Evolutionary conservation across 176 grass and related monocot genomes (phyloP).

Genomic region (Aegilops longissima): DNA sequence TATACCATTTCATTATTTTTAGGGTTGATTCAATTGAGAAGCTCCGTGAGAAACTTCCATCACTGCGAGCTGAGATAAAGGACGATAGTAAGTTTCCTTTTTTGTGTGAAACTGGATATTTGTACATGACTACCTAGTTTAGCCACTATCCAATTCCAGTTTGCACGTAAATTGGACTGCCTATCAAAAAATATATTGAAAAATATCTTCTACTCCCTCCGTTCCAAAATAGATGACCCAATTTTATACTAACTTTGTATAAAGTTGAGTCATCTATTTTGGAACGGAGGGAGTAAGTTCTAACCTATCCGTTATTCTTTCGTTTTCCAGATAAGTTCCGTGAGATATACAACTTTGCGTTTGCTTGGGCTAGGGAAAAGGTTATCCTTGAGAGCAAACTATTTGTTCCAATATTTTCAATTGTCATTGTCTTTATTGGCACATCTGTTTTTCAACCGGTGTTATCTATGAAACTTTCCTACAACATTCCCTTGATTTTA

Average conservation of each 20-base stretch:
- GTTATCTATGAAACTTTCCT: conserved; percentile 20
- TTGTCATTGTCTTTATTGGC: neutral
- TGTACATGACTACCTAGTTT: neutral
- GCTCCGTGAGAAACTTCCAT: conserved; percentile 83
- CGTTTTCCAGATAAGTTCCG: conserved; percentile 84
- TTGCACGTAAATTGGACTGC: neutral
- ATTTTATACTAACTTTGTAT: too few relatives aligned
- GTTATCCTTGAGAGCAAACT: conserved; percentile 29
- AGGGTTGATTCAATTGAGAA: conserved; percentile 94
- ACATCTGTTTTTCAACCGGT: neutral
- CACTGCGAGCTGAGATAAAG: conserved; percentile 84
- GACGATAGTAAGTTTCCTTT: conserved; percentile 70
- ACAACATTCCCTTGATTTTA: conserved; percentile 41
- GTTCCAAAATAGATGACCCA: too few relatives aligned
- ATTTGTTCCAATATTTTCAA: conserved; percentile 25
- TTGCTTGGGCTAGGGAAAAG: conserved; percentile 98
- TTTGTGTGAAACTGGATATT: conserved; percentile 9
- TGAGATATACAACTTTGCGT: conserved; percentile 99
- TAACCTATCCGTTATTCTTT: conserved; percentile 36
- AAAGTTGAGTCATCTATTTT: too few relatives aligned
- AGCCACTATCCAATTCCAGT: neutral
- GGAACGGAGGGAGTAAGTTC: neutral
- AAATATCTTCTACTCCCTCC: conserved; percentile 3
- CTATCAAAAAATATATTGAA: conserved; percentile 16
- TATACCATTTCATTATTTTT: conserved; percentile 37